These are phyloP conservation scores for Hamiltosporidium tvaerminnensis DNA, from an alignment of 371 early-diverging fungal genomes.

Conservation along the genomic window DNA sequence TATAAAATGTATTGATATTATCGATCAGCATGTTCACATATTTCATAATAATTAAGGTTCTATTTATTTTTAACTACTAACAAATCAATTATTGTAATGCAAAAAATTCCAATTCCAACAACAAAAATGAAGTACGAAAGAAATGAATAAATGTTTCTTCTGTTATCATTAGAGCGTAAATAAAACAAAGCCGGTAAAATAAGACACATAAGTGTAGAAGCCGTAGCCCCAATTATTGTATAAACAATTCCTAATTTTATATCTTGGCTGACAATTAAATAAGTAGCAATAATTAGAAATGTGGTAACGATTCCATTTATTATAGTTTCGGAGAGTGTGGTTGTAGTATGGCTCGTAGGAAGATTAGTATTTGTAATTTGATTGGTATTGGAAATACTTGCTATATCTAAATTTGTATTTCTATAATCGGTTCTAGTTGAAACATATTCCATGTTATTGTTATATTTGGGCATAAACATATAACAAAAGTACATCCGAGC, in stretches of 20 bases:
- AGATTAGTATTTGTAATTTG: background rate
- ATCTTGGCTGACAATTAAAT: conserved; percentile 28
- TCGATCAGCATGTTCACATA: too few species aligned
- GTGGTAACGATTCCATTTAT: conserved; percentile 38
- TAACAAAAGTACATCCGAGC: conserved; percentile 75
- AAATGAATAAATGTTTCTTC: too few species aligned
- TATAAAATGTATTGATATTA: too few species aligned
- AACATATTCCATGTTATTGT: background rate
- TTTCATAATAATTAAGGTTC: too few species aligned
- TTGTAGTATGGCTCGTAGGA: conserved; percentile 6
- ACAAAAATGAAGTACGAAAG: too few species aligned
- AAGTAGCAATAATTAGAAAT: conserved; percentile 28
- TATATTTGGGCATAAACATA: conserved; percentile 52
- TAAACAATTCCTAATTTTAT: conserved; percentile 57
- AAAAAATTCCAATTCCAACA: too few species aligned
- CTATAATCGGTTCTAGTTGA: conserved; percentile 46
- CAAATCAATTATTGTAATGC: too few species aligned
- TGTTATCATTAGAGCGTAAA: too few species aligned
- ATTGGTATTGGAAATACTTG: background rate
- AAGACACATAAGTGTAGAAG: conserved; percentile 83
- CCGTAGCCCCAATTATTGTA: conserved; percentile 85
- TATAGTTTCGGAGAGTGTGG: background rate
- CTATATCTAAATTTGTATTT: conserved; percentile 56
- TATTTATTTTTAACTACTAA: too few species aligned
- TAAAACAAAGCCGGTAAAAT: conserved; percentile 86